These are phyloP conservation scores for Phytopythium aichiense DNA, from an alignment of 352 stramenopile genomes.

Conservation along the genomic window DNA sequence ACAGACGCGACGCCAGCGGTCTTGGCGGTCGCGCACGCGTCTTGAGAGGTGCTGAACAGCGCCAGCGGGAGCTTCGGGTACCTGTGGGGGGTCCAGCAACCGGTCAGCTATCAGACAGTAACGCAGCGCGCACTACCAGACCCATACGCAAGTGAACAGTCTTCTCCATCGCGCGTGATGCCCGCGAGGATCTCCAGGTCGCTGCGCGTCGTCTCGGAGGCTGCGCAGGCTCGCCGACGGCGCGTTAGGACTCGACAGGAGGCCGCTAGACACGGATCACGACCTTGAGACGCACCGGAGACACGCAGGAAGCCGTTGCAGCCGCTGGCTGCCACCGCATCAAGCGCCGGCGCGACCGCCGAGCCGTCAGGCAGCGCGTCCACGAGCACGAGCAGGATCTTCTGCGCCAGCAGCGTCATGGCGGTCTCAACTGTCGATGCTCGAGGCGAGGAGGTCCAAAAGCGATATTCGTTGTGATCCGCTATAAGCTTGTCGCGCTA, in stretches of 20 bases:
- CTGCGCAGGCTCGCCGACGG: neutral
- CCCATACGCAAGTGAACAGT: slow-evolving; percentile 21
- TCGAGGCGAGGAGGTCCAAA: neutral
- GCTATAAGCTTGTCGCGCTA: no score
- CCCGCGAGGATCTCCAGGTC: slow-evolving; percentile 30
- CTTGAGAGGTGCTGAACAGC: slow-evolving; percentile 47
- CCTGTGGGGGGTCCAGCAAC: slow-evolving; percentile 13
- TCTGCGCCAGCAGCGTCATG: slow-evolving; percentile 42
- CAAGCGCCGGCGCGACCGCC: slow-evolving; percentile 36
- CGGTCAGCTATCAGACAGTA: no score
- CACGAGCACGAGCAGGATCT: slow-evolving; percentile 51
- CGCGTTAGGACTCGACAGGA: neutral
- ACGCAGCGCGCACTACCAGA: no score
- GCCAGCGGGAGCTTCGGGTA: slow-evolving; percentile 58
- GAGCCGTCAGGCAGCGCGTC: slow-evolving; percentile 25
- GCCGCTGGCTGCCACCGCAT: slow-evolving; percentile 38
- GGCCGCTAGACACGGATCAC: neutral
- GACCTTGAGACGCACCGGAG: slow-evolving; percentile 15
- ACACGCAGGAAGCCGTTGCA: slow-evolving; percentile 56
- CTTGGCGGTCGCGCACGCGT: slow-evolving; percentile 26
- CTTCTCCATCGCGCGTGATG: slow-evolving; percentile 19
- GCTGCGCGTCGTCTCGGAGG: slow-evolving; percentile 13
- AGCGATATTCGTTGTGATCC: no score
- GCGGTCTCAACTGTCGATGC: neutral
- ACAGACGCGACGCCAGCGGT: slow-evolving; percentile 30